Base-by-base conservation (phyloP, 2,329 filamentous ascomycete genomes). In the Xylariaceae sp. region DNA sequence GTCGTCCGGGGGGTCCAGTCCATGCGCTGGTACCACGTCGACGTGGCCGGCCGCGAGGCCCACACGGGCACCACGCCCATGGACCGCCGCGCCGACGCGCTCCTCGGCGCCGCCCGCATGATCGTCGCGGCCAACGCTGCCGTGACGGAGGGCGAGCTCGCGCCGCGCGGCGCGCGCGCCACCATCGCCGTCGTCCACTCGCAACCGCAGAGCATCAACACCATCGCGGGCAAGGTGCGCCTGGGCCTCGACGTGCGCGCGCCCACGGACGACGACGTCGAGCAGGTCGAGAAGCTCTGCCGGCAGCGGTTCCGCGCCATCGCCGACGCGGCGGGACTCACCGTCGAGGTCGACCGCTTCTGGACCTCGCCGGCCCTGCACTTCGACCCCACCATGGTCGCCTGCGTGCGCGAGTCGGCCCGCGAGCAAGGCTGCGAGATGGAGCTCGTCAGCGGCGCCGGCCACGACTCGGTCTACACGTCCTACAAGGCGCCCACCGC, bases 11-110 rank as follows among this genome's bases (percentile, higher is more conserved):
- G 46, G 24, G 35, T 52, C 37, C 44, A 42, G 25, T 23, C 37
- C 11, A 54, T 55, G 25, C 37, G 39, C 4, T 52, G 38, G 49
- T 45, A 51, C 23, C 44, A 46, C 13, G 38, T 60, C 3, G 36
- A 50, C n/a, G 52, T 59, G 3, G 36, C 33, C 9, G 57, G 58
- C 1, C 41, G 46, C 5, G 50, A 56, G 39, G 54, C 51, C 2
- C 58, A 64, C 33, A 56, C 59, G 4, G 52, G 51, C 11, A 52
- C 50, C 1, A 52, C 51, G 17, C 46, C 51, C 1, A 51, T 55
- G 47, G 29, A 45, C 14, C 34, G 39, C 9, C 42, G 53, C 3
- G 39, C 33, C 22, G 53, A 56, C 35, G 42, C 45, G 4, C 32
- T 56, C 3, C 30, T 54, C 3, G 49, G 37, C 2, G 38, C 47